Evolutionary conservation across 108 stramenopile genomes (phyloP).

Genomic region (Conticribra guillardii): DNA sequence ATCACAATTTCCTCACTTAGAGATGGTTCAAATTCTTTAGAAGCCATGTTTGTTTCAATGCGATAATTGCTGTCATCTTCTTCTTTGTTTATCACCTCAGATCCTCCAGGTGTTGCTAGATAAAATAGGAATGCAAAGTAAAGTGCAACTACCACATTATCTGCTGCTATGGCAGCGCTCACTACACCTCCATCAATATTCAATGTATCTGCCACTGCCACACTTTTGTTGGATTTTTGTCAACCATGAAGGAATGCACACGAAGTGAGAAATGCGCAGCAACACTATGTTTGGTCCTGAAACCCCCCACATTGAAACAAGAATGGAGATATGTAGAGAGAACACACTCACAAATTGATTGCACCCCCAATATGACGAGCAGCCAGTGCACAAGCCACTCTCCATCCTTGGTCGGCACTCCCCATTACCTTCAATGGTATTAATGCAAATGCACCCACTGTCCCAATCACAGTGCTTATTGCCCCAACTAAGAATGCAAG

Average conservation of each 20-base stretch:
- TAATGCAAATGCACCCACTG: conserved; percentile 72
- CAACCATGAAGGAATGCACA: not conserved
- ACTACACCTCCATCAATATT: conserved; percentile 66
- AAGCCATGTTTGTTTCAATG: conserved; percentile 12
- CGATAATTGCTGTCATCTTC: conserved; percentile 7
- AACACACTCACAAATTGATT: conserved; percentile 74
- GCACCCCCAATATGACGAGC: conserved; percentile 96
- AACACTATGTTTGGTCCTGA: no score
- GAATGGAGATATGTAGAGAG: no score
- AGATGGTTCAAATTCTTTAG: conserved; percentile 10
- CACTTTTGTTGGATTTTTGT: conserved; percentile 18
- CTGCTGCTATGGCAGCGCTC: conserved; percentile 82
- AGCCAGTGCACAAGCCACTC: conserved; percentile 84
- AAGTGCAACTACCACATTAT: conserved; percentile 88
- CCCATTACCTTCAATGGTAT: conserved; percentile 70
- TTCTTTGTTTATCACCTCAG: conserved; percentile 15
- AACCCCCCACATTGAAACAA: no score
- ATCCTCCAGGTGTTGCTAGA: conserved; percentile 47
- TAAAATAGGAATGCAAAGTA: conserved; percentile 88
- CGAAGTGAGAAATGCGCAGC: conserved; percentile 1
- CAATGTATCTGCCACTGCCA: conserved; percentile 87
- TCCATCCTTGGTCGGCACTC: conserved; percentile 72
- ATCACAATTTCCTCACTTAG: conserved; percentile 40
- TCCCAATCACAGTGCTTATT: conserved; percentile 80
- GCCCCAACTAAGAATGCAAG: conserved; percentile 83